Evolutionary conservation across 1,139 yeast species (phyloP).

Genomic region (Taphrina betulina): DNA sequence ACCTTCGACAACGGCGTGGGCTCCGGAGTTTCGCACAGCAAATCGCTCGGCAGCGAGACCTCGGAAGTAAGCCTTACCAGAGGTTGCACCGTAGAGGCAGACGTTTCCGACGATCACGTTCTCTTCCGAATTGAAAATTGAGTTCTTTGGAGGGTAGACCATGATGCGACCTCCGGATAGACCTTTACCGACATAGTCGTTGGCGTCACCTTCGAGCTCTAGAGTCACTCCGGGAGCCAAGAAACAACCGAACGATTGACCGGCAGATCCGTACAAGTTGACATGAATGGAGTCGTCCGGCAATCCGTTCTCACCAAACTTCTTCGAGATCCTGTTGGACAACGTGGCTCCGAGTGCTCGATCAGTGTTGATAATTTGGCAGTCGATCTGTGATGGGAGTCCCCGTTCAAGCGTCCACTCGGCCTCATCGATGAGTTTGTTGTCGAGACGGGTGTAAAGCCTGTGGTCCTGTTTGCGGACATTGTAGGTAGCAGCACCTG

Average conservation of each 20-base stretch:
- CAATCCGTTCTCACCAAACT: conserved; percentile 86
- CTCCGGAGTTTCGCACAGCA: conserved; percentile 98
- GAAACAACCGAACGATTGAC: conserved; percentile 98
- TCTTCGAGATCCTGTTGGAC: conserved; percentile 89
- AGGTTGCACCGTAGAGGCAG: conserved; percentile 95
- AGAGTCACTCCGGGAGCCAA: conserved; percentile 93
- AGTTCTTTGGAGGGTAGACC: conserved; percentile 84
- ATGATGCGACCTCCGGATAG: conserved; percentile 91
- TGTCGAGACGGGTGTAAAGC: conserved; percentile 87
- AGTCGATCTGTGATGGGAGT: conserved; percentile 88
- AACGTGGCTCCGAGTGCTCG: conserved; percentile 93
- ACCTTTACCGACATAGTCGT: conserved; percentile 97
- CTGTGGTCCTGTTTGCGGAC: conserved; percentile 93
- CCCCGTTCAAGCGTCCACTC: conserved; percentile 92
- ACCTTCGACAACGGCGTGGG: conserved; percentile 93
- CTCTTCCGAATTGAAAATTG: conserved; percentile 88
- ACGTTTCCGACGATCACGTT: conserved; percentile 96
- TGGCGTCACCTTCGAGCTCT: conserved; percentile 95
- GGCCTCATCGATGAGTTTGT: conserved; percentile 92
- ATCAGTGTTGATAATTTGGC: conserved; percentile 90
- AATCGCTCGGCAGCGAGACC: conserved; percentile 99
- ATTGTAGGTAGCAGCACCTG: conserved; percentile 95
- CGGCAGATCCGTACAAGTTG: conserved; percentile 88
- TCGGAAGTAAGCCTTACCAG: conserved; percentile 88
- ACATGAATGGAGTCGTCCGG: conserved; percentile 97